These are phyloP conservation scores for Diplodia sapinea DNA, from an alignment of 2,329 filamentous ascomycete species.

Conservation along the genomic window DNA sequence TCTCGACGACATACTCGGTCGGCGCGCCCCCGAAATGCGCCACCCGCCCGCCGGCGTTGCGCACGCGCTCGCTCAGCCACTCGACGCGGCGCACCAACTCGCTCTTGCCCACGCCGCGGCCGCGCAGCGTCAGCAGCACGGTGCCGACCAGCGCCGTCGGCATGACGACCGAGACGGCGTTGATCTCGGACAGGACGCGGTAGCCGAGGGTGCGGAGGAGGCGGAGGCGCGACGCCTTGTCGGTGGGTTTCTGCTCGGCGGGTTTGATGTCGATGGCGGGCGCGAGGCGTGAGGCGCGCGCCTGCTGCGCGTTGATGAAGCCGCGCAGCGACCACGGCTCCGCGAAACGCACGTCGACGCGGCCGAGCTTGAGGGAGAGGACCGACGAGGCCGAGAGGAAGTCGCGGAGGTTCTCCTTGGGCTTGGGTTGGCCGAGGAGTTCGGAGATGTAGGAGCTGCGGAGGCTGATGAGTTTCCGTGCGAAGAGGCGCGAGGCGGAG, in stretches of 20 bases:
- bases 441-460: slow-evolving; percentile 85
- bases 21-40: slow-evolving; percentile 87
- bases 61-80: slow-evolving; percentile 83
- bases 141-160: slow-evolving; percentile 95
- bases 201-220: slow-evolving; percentile 88
- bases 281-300: slow-evolving; percentile 55
- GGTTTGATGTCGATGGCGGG: slow-evolving; percentile 40
- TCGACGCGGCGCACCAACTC: slow-evolving; percentile 87
- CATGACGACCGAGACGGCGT: slow-evolving; percentile 96
- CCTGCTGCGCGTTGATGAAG: slow-evolving; percentile 80
- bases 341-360: slow-evolving; percentile 94
- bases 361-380: slow-evolving; percentile 82
- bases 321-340: slow-evolving; percentile 89
- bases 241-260: neutral
- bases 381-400: slow-evolving; percentile 91
- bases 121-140: slow-evolving; percentile 85
- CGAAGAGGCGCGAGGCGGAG: neutral
- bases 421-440: slow-evolving; percentile 90
- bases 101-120: slow-evolving; percentile 84
- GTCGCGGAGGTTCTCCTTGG: slow-evolving; percentile 89
- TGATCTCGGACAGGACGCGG: slow-evolving; percentile 91
- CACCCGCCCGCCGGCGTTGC: slow-evolving; percentile 86
- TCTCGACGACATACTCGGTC: slow-evolving; percentile 81
- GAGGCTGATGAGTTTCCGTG: neutral
- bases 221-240: slow-evolving; percentile 64